Conservation (phyloP, 2,329 filamentous ascomycete species). For the Exophiala sp. region DNA sequence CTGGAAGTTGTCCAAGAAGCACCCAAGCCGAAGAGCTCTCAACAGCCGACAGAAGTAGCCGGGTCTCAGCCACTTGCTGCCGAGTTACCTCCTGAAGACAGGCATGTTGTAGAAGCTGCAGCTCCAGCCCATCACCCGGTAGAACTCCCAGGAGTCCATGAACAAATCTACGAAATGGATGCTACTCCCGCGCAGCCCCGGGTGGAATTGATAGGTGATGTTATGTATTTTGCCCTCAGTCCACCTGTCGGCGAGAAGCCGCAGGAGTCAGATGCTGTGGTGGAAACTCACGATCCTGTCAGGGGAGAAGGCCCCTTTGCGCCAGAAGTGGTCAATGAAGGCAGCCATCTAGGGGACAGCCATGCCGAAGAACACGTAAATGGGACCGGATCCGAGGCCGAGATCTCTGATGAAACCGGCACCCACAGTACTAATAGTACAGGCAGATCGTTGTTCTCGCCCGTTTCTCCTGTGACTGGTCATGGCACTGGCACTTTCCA, state of each 20-base stretch:
- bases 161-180: conserved; percentile 38
- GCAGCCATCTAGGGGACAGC: not conserved
- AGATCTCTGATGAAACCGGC: conserved; percentile 23
- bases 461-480: conserved; percentile 18
- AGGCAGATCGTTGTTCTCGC: conserved; percentile 18
- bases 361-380: conserved; percentile 16
- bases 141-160: conserved; percentile 34
- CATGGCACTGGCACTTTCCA: conserved; percentile 1
- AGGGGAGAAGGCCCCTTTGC: conserved; percentile 28
- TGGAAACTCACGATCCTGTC: conserved; percentile 20
- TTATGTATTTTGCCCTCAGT: conserved; percentile 33
- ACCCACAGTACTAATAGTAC: conserved; percentile 26
- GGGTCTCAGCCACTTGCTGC: conserved; percentile 18
- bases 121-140: conserved; percentile 25
- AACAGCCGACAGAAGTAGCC: conserved; percentile 16
- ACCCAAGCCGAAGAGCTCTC: conserved; percentile 6
- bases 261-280: conserved; percentile 24
- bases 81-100: conserved; percentile 32
- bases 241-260: conserved; percentile 36
- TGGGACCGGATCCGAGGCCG: conserved; percentile 9
- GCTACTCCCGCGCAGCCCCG: conserved; percentile 34
- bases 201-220: conserved; percentile 37
- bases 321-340: conserved; percentile 23
- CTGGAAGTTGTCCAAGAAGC: conserved; percentile 6
- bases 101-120: conserved; percentile 31